A percentile compares a stretch with the other conserved stretches of the same genome.
Evolutionary conservation across 1,284 basidiomycete genomes (phyloP).

Genomic region (Cryptococcus maquisensis): DNA sequence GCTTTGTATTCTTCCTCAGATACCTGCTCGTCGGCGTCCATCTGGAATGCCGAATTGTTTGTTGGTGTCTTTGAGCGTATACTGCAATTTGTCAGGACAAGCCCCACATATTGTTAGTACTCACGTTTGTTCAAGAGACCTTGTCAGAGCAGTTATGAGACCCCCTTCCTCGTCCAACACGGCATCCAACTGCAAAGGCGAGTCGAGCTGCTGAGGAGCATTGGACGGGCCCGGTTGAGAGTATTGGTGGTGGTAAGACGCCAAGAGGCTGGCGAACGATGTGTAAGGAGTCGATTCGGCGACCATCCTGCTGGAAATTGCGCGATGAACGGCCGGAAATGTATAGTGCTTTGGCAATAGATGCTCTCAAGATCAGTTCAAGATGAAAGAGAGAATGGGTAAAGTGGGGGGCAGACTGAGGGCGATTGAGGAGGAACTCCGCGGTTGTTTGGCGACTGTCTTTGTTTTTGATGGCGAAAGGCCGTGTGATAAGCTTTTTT

Average conservation of each 20-base stretch:
- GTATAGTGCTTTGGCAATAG: no score
- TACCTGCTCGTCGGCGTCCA: constrained; percentile 23
- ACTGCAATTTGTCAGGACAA: background rate
- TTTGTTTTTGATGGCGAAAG: no score
- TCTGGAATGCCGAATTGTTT: constrained; percentile 13
- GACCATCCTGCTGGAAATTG: constrained; percentile 2
- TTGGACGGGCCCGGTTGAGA: constrained; percentile 39
- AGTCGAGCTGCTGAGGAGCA: constrained; percentile 29
- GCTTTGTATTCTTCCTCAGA: constrained; percentile 31
- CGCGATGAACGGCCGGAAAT: no score
- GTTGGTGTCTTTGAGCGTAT: constrained; percentile 17
- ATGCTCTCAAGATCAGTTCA: no score
- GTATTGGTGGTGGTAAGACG: constrained; percentile 39
- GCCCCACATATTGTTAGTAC: constrained; percentile 1
- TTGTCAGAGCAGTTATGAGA: constrained; percentile 32
- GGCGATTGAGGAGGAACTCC: no score
- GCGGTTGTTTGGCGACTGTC: no score
- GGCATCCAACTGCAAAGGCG: constrained; percentile 32
- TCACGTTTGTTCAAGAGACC: constrained; percentile 32
- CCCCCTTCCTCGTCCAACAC: constrained; percentile 40
- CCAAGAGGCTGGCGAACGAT: constrained; percentile 35
- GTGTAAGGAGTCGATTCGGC: constrained; percentile 23
- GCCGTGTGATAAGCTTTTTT: no score
- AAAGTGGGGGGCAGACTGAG: no score
- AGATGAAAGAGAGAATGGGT: no score